phyloP scores from a whole-genome alignment of 139 green algal species.

The Klebsormidium nitens region DNA sequence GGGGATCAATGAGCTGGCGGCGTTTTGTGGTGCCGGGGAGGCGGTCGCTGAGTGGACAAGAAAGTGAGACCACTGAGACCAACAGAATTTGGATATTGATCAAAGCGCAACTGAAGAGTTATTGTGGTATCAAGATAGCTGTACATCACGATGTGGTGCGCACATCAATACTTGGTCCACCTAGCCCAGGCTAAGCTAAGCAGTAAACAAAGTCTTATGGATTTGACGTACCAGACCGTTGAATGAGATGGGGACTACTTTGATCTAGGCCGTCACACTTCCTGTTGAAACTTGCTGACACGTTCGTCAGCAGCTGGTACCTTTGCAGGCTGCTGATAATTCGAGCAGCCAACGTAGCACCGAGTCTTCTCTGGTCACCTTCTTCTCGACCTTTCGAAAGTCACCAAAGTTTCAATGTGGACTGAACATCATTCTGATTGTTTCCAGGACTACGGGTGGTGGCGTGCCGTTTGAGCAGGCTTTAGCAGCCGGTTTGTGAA shows the following conservation, averaged over 20 bases:
- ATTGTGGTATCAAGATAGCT: neutral
- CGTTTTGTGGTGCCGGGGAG: conserved; percentile 80
- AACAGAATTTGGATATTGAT: neutral
- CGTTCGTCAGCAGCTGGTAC: no score
- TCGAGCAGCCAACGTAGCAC: no score
- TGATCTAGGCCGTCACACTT: no score
- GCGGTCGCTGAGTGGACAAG: conserved; percentile 77
- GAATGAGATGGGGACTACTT: no score
- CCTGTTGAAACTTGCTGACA: no score
- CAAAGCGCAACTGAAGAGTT: neutral
- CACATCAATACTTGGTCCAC: no score
- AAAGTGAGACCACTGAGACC: no score
- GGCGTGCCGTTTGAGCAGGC: neutral
- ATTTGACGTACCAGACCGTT: neutral
- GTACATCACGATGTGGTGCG: neutral
- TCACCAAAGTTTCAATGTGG: no score
- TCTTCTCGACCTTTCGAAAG: no score
- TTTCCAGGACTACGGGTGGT: neutral
- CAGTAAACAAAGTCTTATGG: neutral
- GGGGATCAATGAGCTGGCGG: conserved; percentile 94
- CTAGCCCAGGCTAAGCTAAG: neutral
- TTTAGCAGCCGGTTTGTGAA: neutral
- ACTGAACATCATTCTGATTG: neutral
- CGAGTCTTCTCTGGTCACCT: no score
- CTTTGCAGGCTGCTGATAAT: no score